Percentiles rank a stretch among this genome's conserved stretches.
These are phyloP conservation scores for Protomyces macrosporus DNA, from an alignment of 1,139 yeast genomes.

Conservation along the genomic window DNA sequence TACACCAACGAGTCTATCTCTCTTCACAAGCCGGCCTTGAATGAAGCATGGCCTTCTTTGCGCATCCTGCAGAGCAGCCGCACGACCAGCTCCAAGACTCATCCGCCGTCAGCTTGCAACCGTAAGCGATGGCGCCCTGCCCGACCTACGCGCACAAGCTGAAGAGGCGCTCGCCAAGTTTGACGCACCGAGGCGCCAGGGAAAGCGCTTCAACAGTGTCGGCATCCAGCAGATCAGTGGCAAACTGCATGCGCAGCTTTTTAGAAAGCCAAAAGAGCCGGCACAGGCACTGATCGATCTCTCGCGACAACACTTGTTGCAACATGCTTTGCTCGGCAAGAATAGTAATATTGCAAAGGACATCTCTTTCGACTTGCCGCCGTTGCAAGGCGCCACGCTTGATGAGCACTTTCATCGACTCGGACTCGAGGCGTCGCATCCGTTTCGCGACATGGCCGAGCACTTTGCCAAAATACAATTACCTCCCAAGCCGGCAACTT, in stretches of 20 bases:
- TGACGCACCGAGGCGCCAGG: constrained; percentile 4
- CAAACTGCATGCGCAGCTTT: constrained; percentile 55
- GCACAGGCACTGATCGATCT: constrained; percentile 48
- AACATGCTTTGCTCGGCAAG: constrained; percentile 71
- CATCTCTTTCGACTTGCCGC: constrained; percentile 60
- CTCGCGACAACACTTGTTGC: constrained; percentile 56
- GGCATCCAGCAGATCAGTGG: constrained; percentile 68
- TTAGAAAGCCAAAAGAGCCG: constrained; percentile 43
- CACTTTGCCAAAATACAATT: constrained; percentile 43
- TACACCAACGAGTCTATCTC: neutral
- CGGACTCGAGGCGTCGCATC: constrained; percentile 57
- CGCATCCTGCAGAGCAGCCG: neutral
- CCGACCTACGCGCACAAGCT: neutral
- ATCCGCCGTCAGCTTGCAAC: neutral
- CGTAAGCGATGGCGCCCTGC: neutral
- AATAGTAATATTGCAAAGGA: constrained; percentile 63
- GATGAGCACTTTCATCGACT: constrained; percentile 81
- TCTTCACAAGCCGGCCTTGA: neutral
- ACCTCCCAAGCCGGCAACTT: constrained; percentile 49
- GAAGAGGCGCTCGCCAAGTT: neutral
- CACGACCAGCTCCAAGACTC: neutral
- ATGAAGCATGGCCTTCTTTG: neutral
- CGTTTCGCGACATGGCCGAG: constrained; percentile 52
- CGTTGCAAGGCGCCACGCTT: constrained; percentile 59
- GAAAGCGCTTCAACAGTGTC: constrained; percentile 39